phyloP scores from a whole-genome alignment of 2,329 filamentous ascomycete species.

The Clonostachys rhizophaga region DNA sequence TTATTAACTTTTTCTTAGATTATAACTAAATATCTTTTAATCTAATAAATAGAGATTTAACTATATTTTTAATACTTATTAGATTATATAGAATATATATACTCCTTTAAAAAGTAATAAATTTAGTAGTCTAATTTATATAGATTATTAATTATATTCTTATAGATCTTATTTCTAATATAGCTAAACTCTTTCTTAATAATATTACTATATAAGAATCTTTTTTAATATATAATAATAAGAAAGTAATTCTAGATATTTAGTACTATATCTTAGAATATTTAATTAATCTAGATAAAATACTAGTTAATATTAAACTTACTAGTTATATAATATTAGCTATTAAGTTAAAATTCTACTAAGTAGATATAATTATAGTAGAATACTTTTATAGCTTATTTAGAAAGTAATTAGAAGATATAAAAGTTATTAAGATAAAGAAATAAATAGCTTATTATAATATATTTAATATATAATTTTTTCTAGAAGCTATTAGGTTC shows the following conservation, averaged over 20 bases:
- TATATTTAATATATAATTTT: background rate
- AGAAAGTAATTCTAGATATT: background rate
- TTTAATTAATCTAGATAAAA: background rate
- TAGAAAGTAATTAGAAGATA: background rate
- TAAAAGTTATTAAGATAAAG: background rate
- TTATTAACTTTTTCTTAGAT: background rate
- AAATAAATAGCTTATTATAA: background rate
- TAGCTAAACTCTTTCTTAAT: background rate
- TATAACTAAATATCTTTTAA: background rate
- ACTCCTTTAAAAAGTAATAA: background rate
- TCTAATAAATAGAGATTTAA: background rate
- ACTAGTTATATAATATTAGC: background rate
- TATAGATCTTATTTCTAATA: background rate
- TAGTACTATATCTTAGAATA: background rate
- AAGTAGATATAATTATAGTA: background rate
- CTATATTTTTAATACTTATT: background rate
- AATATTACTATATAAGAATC: background rate
- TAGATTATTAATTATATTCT: background rate
- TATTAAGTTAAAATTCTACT: background rate
- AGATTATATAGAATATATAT: background rate
- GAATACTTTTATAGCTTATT: background rate
- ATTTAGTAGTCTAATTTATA: background rate
- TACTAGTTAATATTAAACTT: background rate
- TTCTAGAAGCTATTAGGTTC: background rate
- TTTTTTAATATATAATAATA: background rate